phyloP scores from a whole-genome alignment of 805 yeast species.

The Wickerhamiella siamensis region DNA sequence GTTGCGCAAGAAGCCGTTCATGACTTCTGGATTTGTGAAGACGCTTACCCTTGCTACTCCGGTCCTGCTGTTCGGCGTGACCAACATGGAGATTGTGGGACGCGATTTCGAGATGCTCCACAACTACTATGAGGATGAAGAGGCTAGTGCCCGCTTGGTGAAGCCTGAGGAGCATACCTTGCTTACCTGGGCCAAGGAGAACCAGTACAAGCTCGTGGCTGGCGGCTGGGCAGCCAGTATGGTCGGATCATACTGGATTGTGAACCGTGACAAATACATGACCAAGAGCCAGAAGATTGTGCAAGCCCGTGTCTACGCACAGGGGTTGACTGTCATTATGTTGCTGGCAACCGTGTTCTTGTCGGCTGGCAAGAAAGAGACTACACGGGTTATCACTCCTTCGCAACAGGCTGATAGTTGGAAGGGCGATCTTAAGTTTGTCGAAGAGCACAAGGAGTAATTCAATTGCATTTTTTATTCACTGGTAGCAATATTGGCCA shows the following conservation, averaged over 20 bases:
- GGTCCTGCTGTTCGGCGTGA: constrained; percentile 44
- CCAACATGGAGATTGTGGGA: constrained; percentile 59
- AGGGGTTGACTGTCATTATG: constrained; percentile 61
- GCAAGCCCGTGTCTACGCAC: constrained; percentile 88
- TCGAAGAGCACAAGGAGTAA: constrained; percentile 3
- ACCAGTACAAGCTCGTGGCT: constrained; percentile 35
- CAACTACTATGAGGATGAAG: constrained; percentile 29
- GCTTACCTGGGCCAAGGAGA: background rate
- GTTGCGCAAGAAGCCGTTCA: constrained; percentile 28
- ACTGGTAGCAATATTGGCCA: background rate
- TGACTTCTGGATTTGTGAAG: constrained; percentile 20
- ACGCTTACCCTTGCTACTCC: constrained; percentile 59
- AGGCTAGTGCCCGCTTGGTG: background rate
- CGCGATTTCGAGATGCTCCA: constrained; percentile 43
- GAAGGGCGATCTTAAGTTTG: constrained; percentile 16
- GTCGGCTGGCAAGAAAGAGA: constrained; percentile 9
- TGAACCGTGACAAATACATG: constrained; percentile 62
- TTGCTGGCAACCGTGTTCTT: constrained; percentile 34
- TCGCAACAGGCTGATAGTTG: constrained; percentile 10
- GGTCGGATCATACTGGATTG: constrained; percentile 65
- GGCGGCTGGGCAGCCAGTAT: constrained; percentile 71
- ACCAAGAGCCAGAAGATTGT: constrained; percentile 68
- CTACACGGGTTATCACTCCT: constrained; percentile 5
- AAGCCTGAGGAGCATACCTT: background rate
- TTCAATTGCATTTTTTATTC: too few relatives aligned